Base-by-base conservation (phyloP, 2,329 filamentous ascomycete genomes). In the Cucurbitaria berberidis region DNA sequence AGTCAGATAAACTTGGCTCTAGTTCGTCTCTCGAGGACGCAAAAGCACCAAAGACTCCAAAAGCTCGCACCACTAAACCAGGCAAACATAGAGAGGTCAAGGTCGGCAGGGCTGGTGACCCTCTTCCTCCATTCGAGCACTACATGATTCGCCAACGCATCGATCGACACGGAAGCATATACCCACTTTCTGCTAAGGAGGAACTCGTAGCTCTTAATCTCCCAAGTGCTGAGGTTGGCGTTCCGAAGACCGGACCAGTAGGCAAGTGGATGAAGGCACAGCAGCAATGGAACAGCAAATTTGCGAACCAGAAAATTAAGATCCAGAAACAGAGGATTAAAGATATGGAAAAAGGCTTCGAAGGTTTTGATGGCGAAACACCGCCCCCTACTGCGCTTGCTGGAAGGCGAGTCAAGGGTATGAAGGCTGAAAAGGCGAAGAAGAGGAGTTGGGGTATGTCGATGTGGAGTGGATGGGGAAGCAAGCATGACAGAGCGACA, bases 121-220 rank as follows among this genome's bases (percentile, higher is more conserved):
- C 90, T 3, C 77, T 97, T 0, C 93, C 92, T 0, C 77, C 82
- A 0, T 98, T 97, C 74, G 82, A 85, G 46, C 81, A 89, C 54
- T 88, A 96, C 72, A 97, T 98, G 93, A 93, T 99, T 56, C 88
- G 95, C 8, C 92, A 99, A 72, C 82, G 89, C 24, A 87, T 98
- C 18, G 89, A 90, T 55, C 82, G 89, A 1, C 86, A 93, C 68
- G 95, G 95, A 5, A 81, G 83, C 11, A 87, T 93, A 19, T 86
- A 87, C 53, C 82, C 86, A 0, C 80, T 99, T 5, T 81, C 85
- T 0, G 81, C 86, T 0, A 81, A 86, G 18, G 78, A 82, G 0
- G 84, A 90, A 3, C 80, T 96, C 0, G 81, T 84, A 0, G 82
- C 89, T 61, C 60, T 96, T 75, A 76, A 86, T 63, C 77, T 96